Conservation (phyloP, 768 basidiomycete species). For the Boletus sensibilis region DNA sequence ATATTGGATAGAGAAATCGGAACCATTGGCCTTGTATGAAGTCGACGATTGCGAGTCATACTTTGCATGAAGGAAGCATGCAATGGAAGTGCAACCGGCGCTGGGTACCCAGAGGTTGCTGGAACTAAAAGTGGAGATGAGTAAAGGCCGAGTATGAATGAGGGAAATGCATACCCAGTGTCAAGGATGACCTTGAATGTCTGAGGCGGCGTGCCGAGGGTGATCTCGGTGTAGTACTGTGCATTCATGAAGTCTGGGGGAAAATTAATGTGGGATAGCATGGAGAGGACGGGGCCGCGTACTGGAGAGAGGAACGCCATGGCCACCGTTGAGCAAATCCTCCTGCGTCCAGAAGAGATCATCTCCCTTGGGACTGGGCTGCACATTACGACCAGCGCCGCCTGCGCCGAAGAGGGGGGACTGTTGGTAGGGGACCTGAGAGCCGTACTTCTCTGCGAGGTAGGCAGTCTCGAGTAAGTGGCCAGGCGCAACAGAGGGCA, state of each 20-base stretch:
- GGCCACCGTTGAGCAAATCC: slow-evolving; percentile 66
- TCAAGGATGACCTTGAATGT: slow-evolving; percentile 92
- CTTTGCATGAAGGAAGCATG: slow-evolving; percentile 92
- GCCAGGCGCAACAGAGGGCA: slow-evolving; percentile 60
- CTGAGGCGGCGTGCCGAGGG: slow-evolving; percentile 82
- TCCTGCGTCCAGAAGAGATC: slow-evolving; percentile 82
- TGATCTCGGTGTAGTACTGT: slow-evolving; percentile 91
- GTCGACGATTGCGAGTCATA: slow-evolving; percentile 80
- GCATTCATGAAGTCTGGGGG: slow-evolving; percentile 92
- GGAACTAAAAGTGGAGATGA: slow-evolving; percentile 47
- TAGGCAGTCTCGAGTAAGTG: slow-evolving; percentile 75
- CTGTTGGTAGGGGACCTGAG: slow-evolving; percentile 42
- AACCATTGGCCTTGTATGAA: slow-evolving; percentile 87
- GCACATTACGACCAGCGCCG: slow-evolving; percentile 64
- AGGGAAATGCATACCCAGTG: slow-evolving; percentile 59
- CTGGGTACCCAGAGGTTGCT: slow-evolving; percentile 96
- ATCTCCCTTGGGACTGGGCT: slow-evolving; percentile 49
- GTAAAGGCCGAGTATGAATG: slow-evolving; percentile 17
- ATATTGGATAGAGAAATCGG: slow-evolving; percentile 87
- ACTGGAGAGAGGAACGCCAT: slow-evolving; percentile 85
- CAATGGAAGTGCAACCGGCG: slow-evolving; percentile 76
- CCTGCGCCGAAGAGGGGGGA: slow-evolving; percentile 72
- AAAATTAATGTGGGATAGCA: neutral
- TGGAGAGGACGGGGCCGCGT: neutral
- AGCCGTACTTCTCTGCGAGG: slow-evolving; percentile 92